phyloP scores from a whole-genome alignment of 805 yeast species.

The Yarrowia deformans region DNA sequence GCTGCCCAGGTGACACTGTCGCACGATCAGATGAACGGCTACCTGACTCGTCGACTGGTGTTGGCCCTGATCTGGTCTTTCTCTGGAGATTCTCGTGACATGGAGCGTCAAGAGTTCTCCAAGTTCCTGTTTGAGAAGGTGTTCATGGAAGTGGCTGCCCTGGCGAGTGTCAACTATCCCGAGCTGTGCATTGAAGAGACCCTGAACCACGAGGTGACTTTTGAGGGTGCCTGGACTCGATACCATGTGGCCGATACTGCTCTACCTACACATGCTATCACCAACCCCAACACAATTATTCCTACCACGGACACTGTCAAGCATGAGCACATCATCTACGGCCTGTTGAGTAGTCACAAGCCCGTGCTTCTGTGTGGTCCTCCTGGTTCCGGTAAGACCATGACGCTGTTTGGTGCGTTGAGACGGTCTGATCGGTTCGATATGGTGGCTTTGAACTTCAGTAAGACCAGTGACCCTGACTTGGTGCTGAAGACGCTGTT shows the following conservation, averaged over 20 bases:
- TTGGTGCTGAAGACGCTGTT: constrained; percentile 69
- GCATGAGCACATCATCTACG: constrained; percentile 67
- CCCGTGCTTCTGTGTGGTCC: constrained; percentile 89
- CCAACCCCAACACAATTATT: constrained; percentile 68
- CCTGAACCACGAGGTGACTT: constrained; percentile 56
- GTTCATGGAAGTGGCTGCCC: constrained; percentile 6
- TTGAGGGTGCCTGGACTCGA: constrained; percentile 57
- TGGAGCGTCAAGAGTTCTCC: constrained; percentile 54
- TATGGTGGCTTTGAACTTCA: constrained; percentile 76
- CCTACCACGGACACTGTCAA: constrained; percentile 80
- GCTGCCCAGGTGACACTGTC: constrained; percentile 42
- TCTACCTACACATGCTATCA: constrained; percentile 66
- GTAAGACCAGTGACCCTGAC: constrained; percentile 75
- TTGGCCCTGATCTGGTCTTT: constrained; percentile 66
- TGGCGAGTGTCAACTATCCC: constrained; percentile 36
- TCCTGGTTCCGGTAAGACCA: constrained; percentile 96
- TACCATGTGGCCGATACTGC: constrained; percentile 55
- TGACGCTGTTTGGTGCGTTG: constrained; percentile 79
- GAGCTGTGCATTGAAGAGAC: constrained; percentile 41
- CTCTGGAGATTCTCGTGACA: constrained; percentile 61
- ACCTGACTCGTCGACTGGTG: constrained; percentile 44
- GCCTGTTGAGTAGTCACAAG: constrained; percentile 61
- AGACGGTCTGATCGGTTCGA: constrained; percentile 64
- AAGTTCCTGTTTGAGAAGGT: constrained; percentile 44
- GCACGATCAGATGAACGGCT: constrained; percentile 47